These are phyloP conservation scores for Lodderomyces elongisporus DNA, from an alignment of 1,139 yeast genomes.

Conservation along the genomic window DNA sequence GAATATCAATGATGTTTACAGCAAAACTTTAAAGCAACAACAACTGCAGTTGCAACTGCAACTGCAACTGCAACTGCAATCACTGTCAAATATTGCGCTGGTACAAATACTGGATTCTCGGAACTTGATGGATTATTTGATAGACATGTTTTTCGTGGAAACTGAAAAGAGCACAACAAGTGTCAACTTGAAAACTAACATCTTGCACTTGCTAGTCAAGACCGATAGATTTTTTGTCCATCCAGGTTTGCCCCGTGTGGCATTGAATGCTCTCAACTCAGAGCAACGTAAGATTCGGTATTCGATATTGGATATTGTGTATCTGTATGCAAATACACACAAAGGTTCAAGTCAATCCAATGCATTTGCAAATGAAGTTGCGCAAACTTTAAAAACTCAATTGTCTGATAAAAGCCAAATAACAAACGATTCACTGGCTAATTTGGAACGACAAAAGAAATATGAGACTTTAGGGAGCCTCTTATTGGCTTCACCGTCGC, in stretches of 20 bases:
- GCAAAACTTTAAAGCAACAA: background rate
- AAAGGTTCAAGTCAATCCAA: constrained; percentile 16
- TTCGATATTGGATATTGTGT: constrained; percentile 56
- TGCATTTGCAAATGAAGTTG: constrained; percentile 39
- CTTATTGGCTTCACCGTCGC: constrained; percentile 43
- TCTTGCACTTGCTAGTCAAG: constrained; percentile 47
- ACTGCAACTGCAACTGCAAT: too few relatives aligned
- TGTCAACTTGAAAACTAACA: constrained; percentile 51
- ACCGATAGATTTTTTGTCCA: constrained; percentile 40
- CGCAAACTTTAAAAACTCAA: constrained; percentile 46
- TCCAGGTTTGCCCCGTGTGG: background rate
- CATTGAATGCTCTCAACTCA: constrained; percentile 34
- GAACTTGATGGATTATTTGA: constrained; percentile 42
- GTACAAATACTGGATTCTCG: too few relatives aligned
- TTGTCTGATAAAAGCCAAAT: background rate
- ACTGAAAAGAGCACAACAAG: constrained; percentile 46
- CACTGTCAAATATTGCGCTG: too few relatives aligned
- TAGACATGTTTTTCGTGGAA: constrained; percentile 45
- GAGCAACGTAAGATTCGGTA: constrained; percentile 42
- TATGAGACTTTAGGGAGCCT: constrained; percentile 77
- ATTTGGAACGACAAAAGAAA: constrained; percentile 41
- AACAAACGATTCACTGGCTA: too few relatives aligned
- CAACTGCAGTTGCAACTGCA: too few relatives aligned
- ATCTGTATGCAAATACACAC: constrained; percentile 40
- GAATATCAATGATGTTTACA: background rate